Conservation (phyloP, 148 eudicot species). For the Amaranthus cruentus region DNA sequence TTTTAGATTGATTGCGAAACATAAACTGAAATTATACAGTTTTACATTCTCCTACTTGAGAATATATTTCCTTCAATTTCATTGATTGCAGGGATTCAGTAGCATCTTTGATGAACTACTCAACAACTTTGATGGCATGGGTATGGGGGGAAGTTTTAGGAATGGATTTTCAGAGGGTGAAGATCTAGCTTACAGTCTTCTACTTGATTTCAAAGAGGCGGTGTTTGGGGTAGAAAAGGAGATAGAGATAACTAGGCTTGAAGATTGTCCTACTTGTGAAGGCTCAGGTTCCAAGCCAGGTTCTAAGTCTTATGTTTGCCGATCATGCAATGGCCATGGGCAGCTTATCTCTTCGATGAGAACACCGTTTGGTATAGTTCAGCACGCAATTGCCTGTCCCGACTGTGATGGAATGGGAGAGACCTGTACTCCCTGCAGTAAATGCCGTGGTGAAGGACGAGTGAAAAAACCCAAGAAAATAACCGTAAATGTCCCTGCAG, state of each 20-base stretch:
- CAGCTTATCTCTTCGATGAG: constrained; percentile 75
- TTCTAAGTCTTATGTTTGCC: constrained; percentile 56
- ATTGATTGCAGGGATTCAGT: constrained; percentile 65
- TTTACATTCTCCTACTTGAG: not conserved
- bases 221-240: constrained; percentile 86
- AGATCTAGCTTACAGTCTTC: constrained; percentile 61
- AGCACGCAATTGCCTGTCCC: constrained; percentile 76
- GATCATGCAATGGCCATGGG: constrained; percentile 82
- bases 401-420: constrained; percentile 80
- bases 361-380: constrained; percentile 86
- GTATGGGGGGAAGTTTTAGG: constrained; percentile 69
- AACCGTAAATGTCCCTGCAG: constrained; percentile 76
- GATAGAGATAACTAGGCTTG: constrained; percentile 73
- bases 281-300: constrained; percentile 94
- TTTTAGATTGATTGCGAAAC: too few species aligned
- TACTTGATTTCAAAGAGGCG: constrained; percentile 79
- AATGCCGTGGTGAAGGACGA: constrained; percentile 82
- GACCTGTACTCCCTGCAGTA: constrained; percentile 65
- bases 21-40: not conserved
- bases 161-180: constrained; percentile 71
- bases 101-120: constrained; percentile 83
- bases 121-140: constrained; percentile 37
- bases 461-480: constrained; percentile 64
- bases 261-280: constrained; percentile 67
- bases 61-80: not conserved